A percentile compares a stretch with the other conserved stretches of the same genome.
Evolutionary conservation across 164 flowering plant genomes (phyloP).

Genomic region (Malania oleifera): DNA sequence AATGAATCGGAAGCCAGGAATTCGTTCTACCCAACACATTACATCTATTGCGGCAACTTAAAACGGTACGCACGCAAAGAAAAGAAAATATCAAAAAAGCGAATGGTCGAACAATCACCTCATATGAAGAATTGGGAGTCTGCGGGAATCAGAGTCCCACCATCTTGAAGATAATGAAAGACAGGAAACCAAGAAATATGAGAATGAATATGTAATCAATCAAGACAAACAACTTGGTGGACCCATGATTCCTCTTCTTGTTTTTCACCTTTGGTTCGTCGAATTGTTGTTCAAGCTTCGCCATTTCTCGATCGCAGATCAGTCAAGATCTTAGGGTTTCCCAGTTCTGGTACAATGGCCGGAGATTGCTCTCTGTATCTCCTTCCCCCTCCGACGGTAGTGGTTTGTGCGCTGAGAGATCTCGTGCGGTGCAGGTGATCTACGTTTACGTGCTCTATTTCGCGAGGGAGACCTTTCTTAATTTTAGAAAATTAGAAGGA

Average conservation of each 20-base stretch:
- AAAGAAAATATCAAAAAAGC: not conserved
- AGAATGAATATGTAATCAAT: slow-evolving; percentile 61
- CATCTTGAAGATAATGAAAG: slow-evolving; percentile 46
- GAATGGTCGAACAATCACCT: slow-evolving; percentile 1
- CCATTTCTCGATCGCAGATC: slow-evolving; percentile 24
- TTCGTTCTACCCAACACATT: not conserved
- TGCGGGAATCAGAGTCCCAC: slow-evolving; percentile 30
- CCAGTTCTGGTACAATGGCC: too few species aligned
- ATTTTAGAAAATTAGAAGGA: too few species aligned
- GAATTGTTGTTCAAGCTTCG: slow-evolving; percentile 27
- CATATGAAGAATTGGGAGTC: not conserved
- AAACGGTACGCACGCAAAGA: not conserved
- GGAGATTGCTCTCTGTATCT: too few species aligned
- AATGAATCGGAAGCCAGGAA: too few species aligned
- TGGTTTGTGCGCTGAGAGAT: too few species aligned
- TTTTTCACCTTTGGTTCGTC: slow-evolving; percentile 20
- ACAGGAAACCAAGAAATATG: slow-evolving; percentile 54
- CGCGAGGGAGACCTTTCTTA: too few species aligned
- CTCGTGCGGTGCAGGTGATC: too few species aligned
- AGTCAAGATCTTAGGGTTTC: not conserved
- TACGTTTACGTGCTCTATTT: too few species aligned
- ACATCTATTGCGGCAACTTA: not conserved
- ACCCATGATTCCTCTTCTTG: slow-evolving; percentile 49
- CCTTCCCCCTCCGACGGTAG: too few species aligned
- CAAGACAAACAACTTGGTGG: slow-evolving; percentile 55